These are phyloP conservation scores for Vanrija pseudolonga DNA, from an alignment of 1,284 basidiomycete genomes.

Conservation along the genomic window DNA sequence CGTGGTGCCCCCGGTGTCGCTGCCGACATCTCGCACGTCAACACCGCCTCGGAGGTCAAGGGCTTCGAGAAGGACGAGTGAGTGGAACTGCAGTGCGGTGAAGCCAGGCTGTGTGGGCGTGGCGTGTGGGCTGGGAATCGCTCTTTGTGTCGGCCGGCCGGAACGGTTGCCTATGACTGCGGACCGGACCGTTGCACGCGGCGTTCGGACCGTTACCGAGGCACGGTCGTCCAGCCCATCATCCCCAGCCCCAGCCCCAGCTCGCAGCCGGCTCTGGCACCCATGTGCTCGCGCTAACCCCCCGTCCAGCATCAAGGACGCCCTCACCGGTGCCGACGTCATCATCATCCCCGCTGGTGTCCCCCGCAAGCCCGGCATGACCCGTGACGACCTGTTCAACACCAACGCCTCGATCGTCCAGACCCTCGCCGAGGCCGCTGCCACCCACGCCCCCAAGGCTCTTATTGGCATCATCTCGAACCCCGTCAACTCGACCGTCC, in stretches of 20 bases:
- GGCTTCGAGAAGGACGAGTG: constrained; percentile 57
- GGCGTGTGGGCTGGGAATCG: neutral
- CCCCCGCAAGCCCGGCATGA: constrained; percentile 86
- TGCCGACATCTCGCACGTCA: constrained; percentile 87
- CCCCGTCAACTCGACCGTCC: constrained; percentile 96
- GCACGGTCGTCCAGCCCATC: neutral
- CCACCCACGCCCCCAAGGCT: constrained; percentile 80
- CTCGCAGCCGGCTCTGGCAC: neutral
- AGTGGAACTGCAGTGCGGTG: too few relatives aligned
- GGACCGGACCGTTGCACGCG: neutral
- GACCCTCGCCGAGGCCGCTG: constrained; percentile 85
- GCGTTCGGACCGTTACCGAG: neutral
- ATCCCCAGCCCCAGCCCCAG: too few relatives aligned
- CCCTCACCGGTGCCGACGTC: constrained; percentile 78
- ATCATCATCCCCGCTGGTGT: constrained; percentile 97
- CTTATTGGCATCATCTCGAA: constrained; percentile 94
- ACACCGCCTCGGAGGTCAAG: constrained; percentile 55
- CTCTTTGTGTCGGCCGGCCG: neutral
- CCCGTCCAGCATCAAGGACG: constrained; percentile 70
- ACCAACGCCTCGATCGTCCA: constrained; percentile 95
- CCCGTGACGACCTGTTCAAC: constrained; percentile 51
- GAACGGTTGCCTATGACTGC: neutral
- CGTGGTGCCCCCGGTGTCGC: constrained; percentile 95
- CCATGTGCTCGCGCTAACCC: constrained; percentile 51
- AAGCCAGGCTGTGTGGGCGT: too few relatives aligned